Conservation (phyloP, 768 basidiomycete genomes). For the Dacryopinax primogenitus region DNA sequence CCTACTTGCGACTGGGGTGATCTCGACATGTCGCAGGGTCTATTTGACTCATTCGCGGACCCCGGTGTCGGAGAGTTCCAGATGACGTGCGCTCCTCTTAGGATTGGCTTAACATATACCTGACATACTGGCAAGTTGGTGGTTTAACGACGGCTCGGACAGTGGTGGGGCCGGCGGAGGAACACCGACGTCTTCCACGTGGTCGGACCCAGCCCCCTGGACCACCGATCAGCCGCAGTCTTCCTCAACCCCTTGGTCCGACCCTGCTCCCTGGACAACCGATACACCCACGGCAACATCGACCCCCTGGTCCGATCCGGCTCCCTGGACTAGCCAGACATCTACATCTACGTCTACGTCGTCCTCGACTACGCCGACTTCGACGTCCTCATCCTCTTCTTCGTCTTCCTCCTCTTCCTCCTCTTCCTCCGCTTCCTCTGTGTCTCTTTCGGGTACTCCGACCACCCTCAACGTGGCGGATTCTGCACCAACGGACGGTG, state of each 20-base stretch:
- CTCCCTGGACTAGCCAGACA: background rate
- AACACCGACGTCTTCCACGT: background rate
- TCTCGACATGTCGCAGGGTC: conserved; percentile 7
- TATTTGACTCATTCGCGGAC: background rate
- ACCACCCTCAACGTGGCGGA: background rate
- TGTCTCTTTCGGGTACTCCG: background rate
- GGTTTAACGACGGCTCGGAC: background rate
- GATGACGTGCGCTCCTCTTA: conserved; percentile 6
- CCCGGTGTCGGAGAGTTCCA: conserved; percentile 11
- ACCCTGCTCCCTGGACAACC: background rate
- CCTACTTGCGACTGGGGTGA: background rate
- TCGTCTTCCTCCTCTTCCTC: background rate
- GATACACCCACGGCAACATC: background rate
- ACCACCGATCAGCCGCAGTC: background rate
- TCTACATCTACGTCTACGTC: background rate
- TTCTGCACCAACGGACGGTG: background rate
- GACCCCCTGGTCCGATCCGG: background rate
- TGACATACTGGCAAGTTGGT: background rate
- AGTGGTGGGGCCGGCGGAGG: background rate
- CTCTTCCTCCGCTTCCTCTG: background rate
- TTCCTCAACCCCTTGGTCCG: background rate
- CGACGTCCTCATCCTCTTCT: background rate
- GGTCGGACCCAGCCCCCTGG: conserved; percentile 1
- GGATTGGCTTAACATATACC: background rate
- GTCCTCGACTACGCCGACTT: background rate